Evolutionary conservation across 2,329 filamentous ascomycete genomes (phyloP).

Genomic region (Davidsoniella australis): DNA sequence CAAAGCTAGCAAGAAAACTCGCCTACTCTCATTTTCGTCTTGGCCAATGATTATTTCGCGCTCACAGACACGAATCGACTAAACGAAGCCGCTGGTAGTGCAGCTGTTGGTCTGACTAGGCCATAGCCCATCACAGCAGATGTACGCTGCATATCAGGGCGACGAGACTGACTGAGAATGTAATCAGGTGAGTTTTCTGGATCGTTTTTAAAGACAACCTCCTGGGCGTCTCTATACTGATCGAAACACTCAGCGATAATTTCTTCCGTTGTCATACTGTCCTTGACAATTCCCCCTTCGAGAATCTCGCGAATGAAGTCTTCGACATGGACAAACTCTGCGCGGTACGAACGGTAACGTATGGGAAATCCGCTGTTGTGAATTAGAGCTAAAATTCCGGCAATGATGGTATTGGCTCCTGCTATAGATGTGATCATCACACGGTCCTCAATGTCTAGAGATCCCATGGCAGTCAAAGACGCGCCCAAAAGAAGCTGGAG

Average conservation of each 20-base stretch:
- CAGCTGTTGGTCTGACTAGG: too few species aligned
- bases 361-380: constrained; percentile 38
- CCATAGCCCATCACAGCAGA: too few species aligned
- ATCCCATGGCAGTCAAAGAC: constrained; percentile 31
- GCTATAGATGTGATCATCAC: constrained; percentile 32
- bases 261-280: constrained; percentile 27
- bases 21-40: too few species aligned
- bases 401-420: constrained; percentile 31
- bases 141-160: too few species aligned
- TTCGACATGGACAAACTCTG: constrained; percentile 32
- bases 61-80: not conserved
- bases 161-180: too few species aligned
- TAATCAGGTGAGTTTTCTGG: constrained; percentile 17
- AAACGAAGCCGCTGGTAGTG: not conserved
- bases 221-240: constrained; percentile 27
- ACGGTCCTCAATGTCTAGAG: constrained; percentile 20
- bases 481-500: constrained; percentile 32
- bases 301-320: constrained; percentile 33
- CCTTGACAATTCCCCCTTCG: constrained; percentile 29
- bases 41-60: too few species aligned
- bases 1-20: too few species aligned
- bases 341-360: constrained; percentile 31
- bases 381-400: constrained; percentile 32
- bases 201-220: constrained; percentile 30
- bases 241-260: constrained; percentile 31